phyloP scores from a whole-genome alignment of 371 early-diverging fungal genomes.

The Rhizopus delemar region DNA sequence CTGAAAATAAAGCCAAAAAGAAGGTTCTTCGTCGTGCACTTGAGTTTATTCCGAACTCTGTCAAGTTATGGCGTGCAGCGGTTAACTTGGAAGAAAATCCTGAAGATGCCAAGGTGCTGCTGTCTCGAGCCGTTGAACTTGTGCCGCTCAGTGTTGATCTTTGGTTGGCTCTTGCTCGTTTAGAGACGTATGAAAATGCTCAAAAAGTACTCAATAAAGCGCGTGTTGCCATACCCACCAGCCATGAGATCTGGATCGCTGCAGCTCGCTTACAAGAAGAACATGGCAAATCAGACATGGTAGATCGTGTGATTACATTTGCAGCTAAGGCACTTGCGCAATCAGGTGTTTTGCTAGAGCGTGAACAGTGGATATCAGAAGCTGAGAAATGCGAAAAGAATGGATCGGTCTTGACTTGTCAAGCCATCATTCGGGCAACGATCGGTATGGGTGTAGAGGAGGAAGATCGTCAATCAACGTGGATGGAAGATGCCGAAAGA shows the following conservation, averaged over 20 bases:
- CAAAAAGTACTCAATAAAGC: slow-evolving; percentile 88
- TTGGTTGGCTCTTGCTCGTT: slow-evolving; percentile 92
- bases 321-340: slow-evolving; percentile 72
- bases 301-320: slow-evolving; percentile 70
- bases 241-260: slow-evolving; percentile 94
- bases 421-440: slow-evolving; percentile 82
- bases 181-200: slow-evolving; percentile 91
- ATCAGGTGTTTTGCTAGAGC: slow-evolving; percentile 69
- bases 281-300: slow-evolving; percentile 66
- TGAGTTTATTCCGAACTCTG: slow-evolving; percentile 91
- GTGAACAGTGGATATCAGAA: slow-evolving; percentile 92
- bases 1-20: slow-evolving; percentile 72
- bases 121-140: slow-evolving; percentile 91
- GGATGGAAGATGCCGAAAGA: slow-evolving; percentile 91
- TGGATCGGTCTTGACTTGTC: slow-evolving; percentile 75
- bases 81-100: slow-evolving; percentile 91
- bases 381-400: slow-evolving; percentile 86
- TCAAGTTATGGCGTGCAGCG: slow-evolving; percentile 90
- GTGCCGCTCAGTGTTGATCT: slow-evolving; percentile 90
- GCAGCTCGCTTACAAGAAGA: slow-evolving; percentile 92
- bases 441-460: slow-evolving; percentile 81
- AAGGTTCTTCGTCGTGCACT: slow-evolving; percentile 91
- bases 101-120: slow-evolving; percentile 86
- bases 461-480: slow-evolving; percentile 77
- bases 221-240: slow-evolving; percentile 80